Evolutionary conservation across 371 early-diverging fungal species (phyloP).

Genomic region (Rhizopus sp.): DNA sequence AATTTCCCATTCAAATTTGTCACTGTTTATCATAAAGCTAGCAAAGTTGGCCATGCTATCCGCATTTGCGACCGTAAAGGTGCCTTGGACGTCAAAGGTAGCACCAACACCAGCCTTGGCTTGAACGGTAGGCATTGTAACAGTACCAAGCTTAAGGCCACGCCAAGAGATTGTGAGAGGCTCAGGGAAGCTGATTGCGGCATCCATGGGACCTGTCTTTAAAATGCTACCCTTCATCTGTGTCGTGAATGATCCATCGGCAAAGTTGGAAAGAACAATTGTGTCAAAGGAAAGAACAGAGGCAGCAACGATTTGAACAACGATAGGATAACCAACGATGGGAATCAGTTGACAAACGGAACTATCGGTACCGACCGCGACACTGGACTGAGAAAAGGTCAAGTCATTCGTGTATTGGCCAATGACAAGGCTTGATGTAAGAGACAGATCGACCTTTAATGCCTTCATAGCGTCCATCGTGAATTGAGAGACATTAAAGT

Average conservation of each 20-base stretch:
- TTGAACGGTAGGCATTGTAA: constrained; percentile 45
- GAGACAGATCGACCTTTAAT: constrained; percentile 51
- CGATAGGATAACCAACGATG: constrained; percentile 51
- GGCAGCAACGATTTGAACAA: constrained; percentile 56
- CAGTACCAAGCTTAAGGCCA: constrained; percentile 41
- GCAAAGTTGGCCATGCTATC: constrained; percentile 49
- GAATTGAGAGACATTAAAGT: constrained; percentile 51
- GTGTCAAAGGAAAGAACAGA: constrained; percentile 49
- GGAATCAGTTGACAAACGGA: constrained; percentile 51
- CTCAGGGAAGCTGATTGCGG: constrained; percentile 55
- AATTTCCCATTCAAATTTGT: constrained; percentile 55
- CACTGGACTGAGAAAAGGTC: constrained; percentile 48
- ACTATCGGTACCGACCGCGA: constrained; percentile 44
- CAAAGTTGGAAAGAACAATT: constrained; percentile 46
- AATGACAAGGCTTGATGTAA: constrained; percentile 46
- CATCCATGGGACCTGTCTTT: constrained; percentile 62
- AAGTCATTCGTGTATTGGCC: constrained; percentile 52
- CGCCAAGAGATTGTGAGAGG: constrained; percentile 57
- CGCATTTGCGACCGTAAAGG: constrained; percentile 42
- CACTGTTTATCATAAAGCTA: constrained; percentile 51
- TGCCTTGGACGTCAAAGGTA: constrained; percentile 39
- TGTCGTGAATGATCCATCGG: constrained; percentile 49
- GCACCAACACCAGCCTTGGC: constrained; percentile 47
- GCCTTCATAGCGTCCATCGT: constrained; percentile 51
- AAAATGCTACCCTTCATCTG: constrained; percentile 53